Base-by-base conservation (phyloP, 805 yeast genomes). In the Phaffomyces antillensis region DNA sequence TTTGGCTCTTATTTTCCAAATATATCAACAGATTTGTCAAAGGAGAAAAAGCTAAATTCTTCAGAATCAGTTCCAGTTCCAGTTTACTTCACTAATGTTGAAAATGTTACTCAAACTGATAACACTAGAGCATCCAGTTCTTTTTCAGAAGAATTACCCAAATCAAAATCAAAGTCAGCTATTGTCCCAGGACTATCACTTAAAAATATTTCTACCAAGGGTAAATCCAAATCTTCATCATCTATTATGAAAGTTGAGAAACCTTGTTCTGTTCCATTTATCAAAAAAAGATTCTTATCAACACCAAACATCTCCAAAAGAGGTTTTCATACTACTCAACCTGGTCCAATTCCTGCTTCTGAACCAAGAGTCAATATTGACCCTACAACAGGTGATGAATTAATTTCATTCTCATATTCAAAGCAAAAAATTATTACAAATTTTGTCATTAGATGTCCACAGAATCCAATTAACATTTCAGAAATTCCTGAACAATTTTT, bases 311-410 rank as follows among this genome's bases (percentile, higher is more conserved):
- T 39, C 10, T 10, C 32, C 13, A 47, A 28, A 30, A 18, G 20
- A 23, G 48, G 47, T 3, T 13, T 33, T 15, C 50, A 54, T 20
- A 55, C 60, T 2, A 53, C 62, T 7, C 66, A 61, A 42, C 66
- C 66, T 2, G 68, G 68, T 9, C 68, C 67, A 13, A 59, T 64
- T 13, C 67, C 66, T 5, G 64, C 64, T 7, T 49, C 61, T 3
- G 53, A 52, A 36, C 64, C 65, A 26, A 44, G 33, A 40, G 34
- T 61, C 2, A 26, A 43, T 7, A 41, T 49, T 18, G 65, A 64
- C 40, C 46, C 47, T 3, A 33, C 23, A 9, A 53, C 61, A 9
- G 67, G 67, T 1, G 56, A 61, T 20, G 66, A 63, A 40, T n/a
- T 54, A 7, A 41, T 64, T 7, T 53, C 61, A 0, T 64, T 64